A percentile compares a stretch with the other conserved stretches of the same genome.
Conservation (phyloP, 495 filamentous ascomycete genomes). For the Xanthoparmelia taractica region DNA sequence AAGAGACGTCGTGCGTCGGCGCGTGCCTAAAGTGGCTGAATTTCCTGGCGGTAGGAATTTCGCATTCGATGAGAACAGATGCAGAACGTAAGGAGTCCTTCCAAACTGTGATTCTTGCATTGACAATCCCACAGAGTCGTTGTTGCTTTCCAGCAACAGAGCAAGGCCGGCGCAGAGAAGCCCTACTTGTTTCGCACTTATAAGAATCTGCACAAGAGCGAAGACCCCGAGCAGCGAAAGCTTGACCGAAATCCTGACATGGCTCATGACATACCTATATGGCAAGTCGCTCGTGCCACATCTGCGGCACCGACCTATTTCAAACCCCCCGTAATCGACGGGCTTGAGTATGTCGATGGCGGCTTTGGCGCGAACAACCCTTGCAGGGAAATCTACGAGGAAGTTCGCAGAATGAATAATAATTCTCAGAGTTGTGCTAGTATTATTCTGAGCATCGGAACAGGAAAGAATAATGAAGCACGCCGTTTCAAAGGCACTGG, state of each 20-base stretch:
- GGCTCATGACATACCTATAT: conserved; percentile 35
- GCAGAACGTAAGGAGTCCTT: conserved; percentile 19
- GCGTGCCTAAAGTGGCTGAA: conserved; percentile 19
- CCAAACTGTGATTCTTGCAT: background rate
- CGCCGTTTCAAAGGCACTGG: conserved; percentile 12
- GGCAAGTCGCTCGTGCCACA: conserved; percentile 47
- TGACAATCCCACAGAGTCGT: background rate
- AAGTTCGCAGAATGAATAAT: conserved; percentile 24
- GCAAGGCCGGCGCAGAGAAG: conserved; percentile 1
- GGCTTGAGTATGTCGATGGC: conserved; percentile 24
- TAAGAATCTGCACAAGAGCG: conserved; percentile 18
- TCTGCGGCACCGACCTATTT: conserved; percentile 48
- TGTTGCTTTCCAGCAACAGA: conserved; percentile 17
- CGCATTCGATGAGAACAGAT: conserved; percentile 28
- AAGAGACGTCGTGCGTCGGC: conserved; percentile 17
- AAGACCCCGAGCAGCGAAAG: background rate
- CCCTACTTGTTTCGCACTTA: conserved; percentile 22
- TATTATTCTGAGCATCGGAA: conserved; percentile 30
- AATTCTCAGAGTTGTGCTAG: conserved; percentile 12
- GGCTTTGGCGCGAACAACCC: conserved; percentile 33
- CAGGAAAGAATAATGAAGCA: conserved; percentile 20
- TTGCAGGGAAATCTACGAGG: conserved; percentile 24
- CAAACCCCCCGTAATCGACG: conserved; percentile 30
- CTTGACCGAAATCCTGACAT: conserved; percentile 24
- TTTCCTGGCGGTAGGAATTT: conserved; percentile 25